Base-by-base conservation (phyloP, 768 basidiomycete genomes). In the Leccinum imitatum region DNA sequence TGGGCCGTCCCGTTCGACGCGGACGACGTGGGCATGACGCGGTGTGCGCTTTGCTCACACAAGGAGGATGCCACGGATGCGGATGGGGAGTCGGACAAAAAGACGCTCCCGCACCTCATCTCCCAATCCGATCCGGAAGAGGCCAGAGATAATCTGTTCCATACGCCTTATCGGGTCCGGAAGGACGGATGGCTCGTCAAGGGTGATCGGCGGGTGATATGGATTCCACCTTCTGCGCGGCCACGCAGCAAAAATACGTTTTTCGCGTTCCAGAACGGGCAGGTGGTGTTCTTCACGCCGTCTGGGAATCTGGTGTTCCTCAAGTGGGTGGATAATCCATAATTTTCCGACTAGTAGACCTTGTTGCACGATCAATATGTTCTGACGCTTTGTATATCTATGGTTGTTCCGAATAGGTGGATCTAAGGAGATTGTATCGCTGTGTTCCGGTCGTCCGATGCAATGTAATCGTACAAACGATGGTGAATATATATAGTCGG, bases 41-140 rank as follows among this genome's bases (percentile, higher is more conserved):
- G 25, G 3, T 56, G 59, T 23, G 31, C 50, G 33, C 50, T 35
- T 30, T 51, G 57, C 9, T 13, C 31, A 4, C 14, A 14, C 8
- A 33, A 10, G 7, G 30, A 31, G 9, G 30, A 31, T 31, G 30
- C 25, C 25, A 27, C 25, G 30, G 30, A 31, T 31, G 30, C 8
- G 30, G 30, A 57, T 3, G 31, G 41, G 3, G 62, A 47, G 13
- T 41, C 48, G 23, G 37, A 39, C 10, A 13, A 30, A 3, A 14
- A 2, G n/a, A 31, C 27, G 0, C 33, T 50, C 8, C 54, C 62
- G 10, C 61, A 57, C 19, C 58, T 65, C 10, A 21, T 64, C 17
- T 56, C 58, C 8, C 52, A 27, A n/a, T 52, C 58, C 9, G 60
- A 62, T 39, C 58, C 60, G 0, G 59, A 53, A 1, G 65, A 66